These are phyloP conservation scores for Aspergillus asperescens DNA, from an alignment of 495 filamentous ascomycete species.

Conservation along the genomic window DNA sequence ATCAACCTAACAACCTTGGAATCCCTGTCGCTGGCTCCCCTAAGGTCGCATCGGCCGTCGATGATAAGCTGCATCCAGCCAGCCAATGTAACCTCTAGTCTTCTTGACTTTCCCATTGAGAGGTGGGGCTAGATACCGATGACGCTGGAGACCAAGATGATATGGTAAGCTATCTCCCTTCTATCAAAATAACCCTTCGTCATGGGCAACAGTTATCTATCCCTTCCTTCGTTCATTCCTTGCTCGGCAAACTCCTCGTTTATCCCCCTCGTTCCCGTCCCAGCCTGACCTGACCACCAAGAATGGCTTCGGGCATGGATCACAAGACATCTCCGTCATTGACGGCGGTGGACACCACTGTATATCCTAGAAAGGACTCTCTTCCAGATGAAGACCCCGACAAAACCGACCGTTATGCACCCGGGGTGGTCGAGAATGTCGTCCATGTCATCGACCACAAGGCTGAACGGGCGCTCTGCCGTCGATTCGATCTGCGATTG, in stretches of 20 bases:
- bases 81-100: constrained; percentile 13
- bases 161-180: constrained; percentile 9
- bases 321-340: constrained; percentile 7
- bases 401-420: constrained; percentile 26
- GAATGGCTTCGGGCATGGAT: background rate
- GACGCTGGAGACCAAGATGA: constrained; percentile 3
- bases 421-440: constrained; percentile 34
- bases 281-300: background rate
- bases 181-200: background rate
- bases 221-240: constrained; percentile 5
- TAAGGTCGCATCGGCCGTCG: constrained; percentile 5
- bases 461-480: constrained; percentile 58
- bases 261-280: background rate
- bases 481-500: constrained; percentile 58
- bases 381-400: constrained; percentile 24
- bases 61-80: constrained; percentile 14
- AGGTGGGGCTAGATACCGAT: constrained; percentile 1
- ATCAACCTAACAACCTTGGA: too few species aligned
- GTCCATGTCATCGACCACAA: constrained; percentile 37
- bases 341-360: constrained; percentile 1
- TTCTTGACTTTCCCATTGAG: background rate
- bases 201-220: constrained; percentile 11
- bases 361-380: background rate
- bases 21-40: background rate
- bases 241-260: background rate